Percentiles rank a stretch among this genome's conserved stretches.
phyloP scores from a whole-genome alignment of 768 basidiomycete genomes.

The Hebeloma cylindrosporum region DNA sequence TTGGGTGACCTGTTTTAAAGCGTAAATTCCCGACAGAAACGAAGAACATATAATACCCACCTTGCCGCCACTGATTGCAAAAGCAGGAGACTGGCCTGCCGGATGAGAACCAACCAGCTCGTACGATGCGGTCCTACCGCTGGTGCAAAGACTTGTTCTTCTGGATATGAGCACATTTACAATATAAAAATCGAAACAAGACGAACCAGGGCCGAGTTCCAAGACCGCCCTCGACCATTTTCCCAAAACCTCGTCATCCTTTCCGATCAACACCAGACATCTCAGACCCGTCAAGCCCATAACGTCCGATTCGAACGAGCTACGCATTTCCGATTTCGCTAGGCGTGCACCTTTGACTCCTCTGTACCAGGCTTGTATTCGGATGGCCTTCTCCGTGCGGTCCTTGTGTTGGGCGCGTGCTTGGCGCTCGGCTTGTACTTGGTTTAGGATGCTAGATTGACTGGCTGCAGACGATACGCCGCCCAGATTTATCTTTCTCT shows the following conservation, averaged over 20 bases:
- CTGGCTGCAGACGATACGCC: conserved; percentile 49
- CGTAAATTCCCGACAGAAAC: not conserved
- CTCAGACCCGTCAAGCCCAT: conserved; percentile 57
- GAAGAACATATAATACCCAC: conserved; percentile 37
- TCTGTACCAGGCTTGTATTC: conserved; percentile 73
- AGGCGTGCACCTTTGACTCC: conserved; percentile 42
- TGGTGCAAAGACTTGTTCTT: conserved; percentile 43
- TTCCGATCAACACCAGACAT: conserved; percentile 63
- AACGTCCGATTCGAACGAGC: conserved; percentile 51
- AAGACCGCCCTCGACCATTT: conserved; percentile 45
- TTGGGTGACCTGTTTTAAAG: conserved; percentile 51
- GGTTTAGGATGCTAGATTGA: conserved; percentile 57
- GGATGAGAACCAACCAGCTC: conserved; percentile 66
- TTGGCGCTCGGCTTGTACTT: conserved; percentile 58
- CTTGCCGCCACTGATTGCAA: conserved; percentile 52
- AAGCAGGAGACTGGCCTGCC: conserved; percentile 47
- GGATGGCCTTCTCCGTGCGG: conserved; percentile 55
- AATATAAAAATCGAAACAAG: not conserved
- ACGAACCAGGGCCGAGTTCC: conserved; percentile 33
- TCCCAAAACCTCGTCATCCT: conserved; percentile 46
- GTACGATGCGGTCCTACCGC: conserved; percentile 33
- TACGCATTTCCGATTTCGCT: conserved; percentile 46
- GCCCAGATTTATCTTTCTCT: conserved; percentile 75
- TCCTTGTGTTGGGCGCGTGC: conserved; percentile 58
- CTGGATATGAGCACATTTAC: not conserved